phyloP scores from a whole-genome alignment of 208 protist species.

The Leishmania braziliensis region DNA sequence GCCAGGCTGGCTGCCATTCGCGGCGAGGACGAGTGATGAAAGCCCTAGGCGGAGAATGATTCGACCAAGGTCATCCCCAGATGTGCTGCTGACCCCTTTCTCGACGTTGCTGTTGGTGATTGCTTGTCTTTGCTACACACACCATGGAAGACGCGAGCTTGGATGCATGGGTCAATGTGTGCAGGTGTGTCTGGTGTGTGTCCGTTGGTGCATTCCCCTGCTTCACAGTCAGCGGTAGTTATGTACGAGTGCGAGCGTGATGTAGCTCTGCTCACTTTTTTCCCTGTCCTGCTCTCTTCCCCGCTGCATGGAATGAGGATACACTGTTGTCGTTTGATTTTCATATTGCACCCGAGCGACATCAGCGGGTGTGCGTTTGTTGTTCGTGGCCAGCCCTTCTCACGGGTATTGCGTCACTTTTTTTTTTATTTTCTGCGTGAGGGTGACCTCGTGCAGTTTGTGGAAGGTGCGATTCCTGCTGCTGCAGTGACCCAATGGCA shows the following conservation, averaged over 20 bases:
- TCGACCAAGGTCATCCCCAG: not conserved
- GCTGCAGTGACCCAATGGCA: not conserved
- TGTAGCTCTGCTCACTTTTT: not conserved
- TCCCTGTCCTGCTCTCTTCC: not conserved
- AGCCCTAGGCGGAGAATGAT: not conserved
- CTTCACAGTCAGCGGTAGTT: not conserved
- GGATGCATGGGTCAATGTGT: not conserved
- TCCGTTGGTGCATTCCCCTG: not conserved
- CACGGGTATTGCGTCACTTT: not conserved
- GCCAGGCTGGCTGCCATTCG: slow-evolving; percentile 64
- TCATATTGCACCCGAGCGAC: not conserved
- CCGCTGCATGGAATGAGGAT: not conserved
- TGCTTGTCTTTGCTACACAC: not conserved
- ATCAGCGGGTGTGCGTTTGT: not conserved
- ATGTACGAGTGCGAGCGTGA: not conserved
- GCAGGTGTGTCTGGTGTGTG: not conserved
- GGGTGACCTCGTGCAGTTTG: not conserved
- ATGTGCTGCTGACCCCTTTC: not conserved
- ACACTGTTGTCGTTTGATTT: not conserved
- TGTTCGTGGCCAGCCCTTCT: not conserved
- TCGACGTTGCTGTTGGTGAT: not conserved
- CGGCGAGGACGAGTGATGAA: slow-evolving; percentile 19
- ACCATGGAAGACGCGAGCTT: not conserved
- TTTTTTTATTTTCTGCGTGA: not conserved
- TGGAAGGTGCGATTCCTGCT: not conserved